Percentiles rank a stretch among this genome's conserved stretches.
Evolutionary conservation across 2,329 filamentous ascomycete species (phyloP).

Genomic region (Nothophoma quercina): DNA sequence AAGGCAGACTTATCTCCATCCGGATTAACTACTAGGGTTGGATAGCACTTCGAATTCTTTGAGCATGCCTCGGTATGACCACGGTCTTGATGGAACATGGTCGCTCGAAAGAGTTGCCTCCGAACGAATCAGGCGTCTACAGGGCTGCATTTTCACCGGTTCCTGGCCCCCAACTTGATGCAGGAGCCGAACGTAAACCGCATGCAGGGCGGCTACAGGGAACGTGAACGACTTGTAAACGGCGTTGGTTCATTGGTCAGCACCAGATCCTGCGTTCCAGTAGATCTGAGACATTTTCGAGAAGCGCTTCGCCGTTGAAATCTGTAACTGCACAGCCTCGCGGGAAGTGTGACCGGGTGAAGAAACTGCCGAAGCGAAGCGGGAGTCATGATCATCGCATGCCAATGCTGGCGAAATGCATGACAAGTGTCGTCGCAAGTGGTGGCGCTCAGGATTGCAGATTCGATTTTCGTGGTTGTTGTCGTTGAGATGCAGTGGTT

Average conservation of each 20-base stretch:
- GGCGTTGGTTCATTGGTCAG: background rate
- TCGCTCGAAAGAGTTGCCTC: background rate
- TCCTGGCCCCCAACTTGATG: background rate
- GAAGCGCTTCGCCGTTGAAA: background rate
- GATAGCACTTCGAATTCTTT: no score
- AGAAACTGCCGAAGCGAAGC: background rate
- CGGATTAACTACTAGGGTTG: no score
- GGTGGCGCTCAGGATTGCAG: background rate
- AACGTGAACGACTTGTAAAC: background rate
- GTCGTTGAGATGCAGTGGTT: background rate
- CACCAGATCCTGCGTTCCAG: background rate
- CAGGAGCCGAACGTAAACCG: slow-evolving; percentile 1
- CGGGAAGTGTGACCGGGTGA: background rate
- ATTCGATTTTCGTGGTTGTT: background rate
- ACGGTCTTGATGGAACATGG: background rate
- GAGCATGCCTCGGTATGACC: no score
- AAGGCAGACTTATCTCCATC: no score
- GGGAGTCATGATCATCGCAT: background rate
- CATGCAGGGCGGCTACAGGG: background rate
- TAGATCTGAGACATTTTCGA: slow-evolving; percentile 11
- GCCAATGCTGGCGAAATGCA: background rate
- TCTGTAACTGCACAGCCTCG: slow-evolving; percentile 11
- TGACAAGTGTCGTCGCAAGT: background rate
- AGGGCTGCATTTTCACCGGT: background rate
- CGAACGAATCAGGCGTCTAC: background rate